Evolutionary conservation across 176 grass and related monocot species (phyloP).

Genomic region (Ensete ventricosum): DNA sequence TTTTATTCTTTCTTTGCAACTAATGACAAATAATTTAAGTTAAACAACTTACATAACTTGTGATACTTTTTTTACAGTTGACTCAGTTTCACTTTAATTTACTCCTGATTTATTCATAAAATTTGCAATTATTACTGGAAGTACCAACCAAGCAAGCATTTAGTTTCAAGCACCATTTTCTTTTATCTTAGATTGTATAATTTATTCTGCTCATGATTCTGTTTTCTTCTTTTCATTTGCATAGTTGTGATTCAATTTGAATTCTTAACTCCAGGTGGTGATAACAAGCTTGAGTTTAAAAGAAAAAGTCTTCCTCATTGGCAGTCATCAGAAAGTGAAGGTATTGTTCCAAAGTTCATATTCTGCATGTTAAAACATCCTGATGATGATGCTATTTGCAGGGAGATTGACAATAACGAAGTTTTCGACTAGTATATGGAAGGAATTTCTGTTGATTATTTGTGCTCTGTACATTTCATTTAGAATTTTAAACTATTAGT

Average conservation of each 20-base stretch:
- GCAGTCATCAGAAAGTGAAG: conserved; percentile 74
- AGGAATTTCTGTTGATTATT: neutral
- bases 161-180: too few species aligned
- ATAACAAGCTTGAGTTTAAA: conserved; percentile 71
- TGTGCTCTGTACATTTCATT: too few species aligned
- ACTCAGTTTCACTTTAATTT: too few species aligned
- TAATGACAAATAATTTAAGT: too few species aligned
- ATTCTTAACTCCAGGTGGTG: conserved; percentile 52
- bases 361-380: neutral
- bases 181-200: too few species aligned
- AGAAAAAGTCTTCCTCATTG: conserved; percentile 67
- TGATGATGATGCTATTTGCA: neutral
- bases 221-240: neutral
- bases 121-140: too few species aligned
- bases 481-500: too few species aligned
- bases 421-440: neutral
- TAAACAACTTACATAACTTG: too few species aligned
- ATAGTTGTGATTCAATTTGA: conserved; percentile 17
- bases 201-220: neutral
- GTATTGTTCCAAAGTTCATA: conserved; percentile 30
- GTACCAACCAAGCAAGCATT: too few species aligned
- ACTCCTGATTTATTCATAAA: too few species aligned
- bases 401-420: neutral
- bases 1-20: too few species aligned
- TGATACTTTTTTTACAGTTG: too few species aligned